These are phyloP conservation scores for Alternaria arborescens DNA, from an alignment of 2,329 filamentous ascomycete genomes.

Conservation along the genomic window DNA sequence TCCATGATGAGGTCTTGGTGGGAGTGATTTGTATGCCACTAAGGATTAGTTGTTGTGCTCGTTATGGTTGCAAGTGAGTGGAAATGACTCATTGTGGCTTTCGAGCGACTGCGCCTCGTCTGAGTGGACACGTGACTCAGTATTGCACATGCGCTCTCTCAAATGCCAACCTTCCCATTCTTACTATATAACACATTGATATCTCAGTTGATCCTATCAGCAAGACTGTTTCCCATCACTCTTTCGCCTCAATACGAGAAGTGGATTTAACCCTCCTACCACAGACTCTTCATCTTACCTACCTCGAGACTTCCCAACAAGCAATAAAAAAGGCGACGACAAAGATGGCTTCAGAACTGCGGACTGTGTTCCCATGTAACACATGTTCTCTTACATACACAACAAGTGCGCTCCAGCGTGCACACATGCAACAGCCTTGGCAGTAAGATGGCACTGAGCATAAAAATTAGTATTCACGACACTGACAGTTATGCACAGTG, in stretches of 20 bases:
- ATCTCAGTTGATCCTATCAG: not conserved
- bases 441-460: not conserved
- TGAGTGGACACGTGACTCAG: not conserved
- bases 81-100: constrained; percentile 5
- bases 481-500: not conserved
- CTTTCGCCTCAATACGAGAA: not conserved
- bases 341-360: not conserved
- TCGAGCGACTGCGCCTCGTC: not conserved
- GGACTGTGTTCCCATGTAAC: constrained; percentile 8
- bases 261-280: not conserved
- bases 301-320: not conserved
- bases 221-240: not conserved
- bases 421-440: constrained; percentile 9
- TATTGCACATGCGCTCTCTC: not conserved
- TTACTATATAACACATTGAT: not conserved
- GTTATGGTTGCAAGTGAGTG: not conserved
- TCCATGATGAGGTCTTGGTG: not conserved
- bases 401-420: constrained; percentile 1
- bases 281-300: not conserved
- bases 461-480: accelerated
- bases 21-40: not conserved
- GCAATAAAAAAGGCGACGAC: not conserved
- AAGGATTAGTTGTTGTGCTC: not conserved
- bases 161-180: not conserved
- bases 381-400: constrained; percentile 6